A percentile compares a stretch with the other conserved stretches of the same genome.
phyloP scores from a whole-genome alignment of 169 alveolate genomes.

The Plasmodium sp. region DNA sequence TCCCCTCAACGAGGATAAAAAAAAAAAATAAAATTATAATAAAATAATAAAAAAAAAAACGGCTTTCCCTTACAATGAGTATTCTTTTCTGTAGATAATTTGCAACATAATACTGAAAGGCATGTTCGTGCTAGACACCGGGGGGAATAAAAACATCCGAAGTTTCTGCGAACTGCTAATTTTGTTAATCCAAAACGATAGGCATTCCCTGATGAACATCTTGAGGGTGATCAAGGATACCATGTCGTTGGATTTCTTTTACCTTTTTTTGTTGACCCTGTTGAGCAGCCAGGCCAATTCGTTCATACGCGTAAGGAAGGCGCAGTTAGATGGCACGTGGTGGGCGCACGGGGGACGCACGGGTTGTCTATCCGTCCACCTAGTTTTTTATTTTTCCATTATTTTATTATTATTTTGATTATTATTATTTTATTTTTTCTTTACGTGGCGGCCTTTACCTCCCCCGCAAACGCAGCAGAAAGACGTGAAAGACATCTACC shows the following conservation, averaged over 20 bases:
- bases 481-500: slow-evolving; percentile 49
- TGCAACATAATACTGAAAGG: slow-evolving; percentile 61
- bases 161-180: slow-evolving; percentile 61
- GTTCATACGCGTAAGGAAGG: slow-evolving; percentile 20
- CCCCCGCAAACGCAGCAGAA: slow-evolving; percentile 10
- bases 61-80: background rate
- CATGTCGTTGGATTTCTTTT: slow-evolving; percentile 53
- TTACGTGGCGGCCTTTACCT: background rate
- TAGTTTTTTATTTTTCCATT: background rate
- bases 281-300: background rate
- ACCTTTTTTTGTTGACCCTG: slow-evolving; percentile 48
- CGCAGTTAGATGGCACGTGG: background rate
- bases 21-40: background rate
- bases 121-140: slow-evolving; percentile 7
- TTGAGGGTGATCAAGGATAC: slow-evolving; percentile 28
- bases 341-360: background rate
- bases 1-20: background rate
- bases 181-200: slow-evolving; percentile 51
- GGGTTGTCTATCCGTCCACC: background rate
- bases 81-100: slow-evolving; percentile 23
- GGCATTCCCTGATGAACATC: slow-evolving; percentile 19
- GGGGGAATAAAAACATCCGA: slow-evolving; percentile 18
- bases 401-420: background rate
- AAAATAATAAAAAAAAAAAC: background rate
- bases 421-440: background rate